Conservation (phyloP, 768 basidiomycete species). For the Serendipita sp. region DNA sequence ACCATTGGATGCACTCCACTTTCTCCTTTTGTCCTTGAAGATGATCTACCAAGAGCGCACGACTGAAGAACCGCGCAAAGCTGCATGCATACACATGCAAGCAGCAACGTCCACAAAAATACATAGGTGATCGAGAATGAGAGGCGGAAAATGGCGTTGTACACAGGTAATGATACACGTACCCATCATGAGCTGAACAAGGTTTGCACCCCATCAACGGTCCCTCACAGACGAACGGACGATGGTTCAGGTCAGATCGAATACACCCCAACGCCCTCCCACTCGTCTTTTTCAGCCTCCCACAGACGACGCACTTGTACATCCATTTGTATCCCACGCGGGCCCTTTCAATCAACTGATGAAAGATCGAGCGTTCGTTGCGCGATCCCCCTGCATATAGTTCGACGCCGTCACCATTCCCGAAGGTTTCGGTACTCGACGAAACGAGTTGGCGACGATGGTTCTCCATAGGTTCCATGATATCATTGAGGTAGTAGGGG, state of each 20-base stretch:
- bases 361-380: background rate
- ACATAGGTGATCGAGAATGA: too few species aligned
- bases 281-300: background rate
- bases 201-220: background rate
- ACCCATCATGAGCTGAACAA: background rate
- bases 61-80: background rate
- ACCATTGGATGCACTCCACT: too few species aligned
- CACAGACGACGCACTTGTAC: background rate
- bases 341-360: background rate
- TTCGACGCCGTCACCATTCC: too few species aligned
- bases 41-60: background rate
- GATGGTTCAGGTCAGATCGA: background rate
- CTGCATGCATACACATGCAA: background rate
- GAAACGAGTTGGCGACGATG: too few species aligned
- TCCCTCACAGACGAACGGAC: background rate
- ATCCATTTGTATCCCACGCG: background rate
- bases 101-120: too few species aligned
- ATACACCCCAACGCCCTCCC: background rate
- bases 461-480: background rate
- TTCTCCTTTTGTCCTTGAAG: background rate
- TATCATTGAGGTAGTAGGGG: background rate
- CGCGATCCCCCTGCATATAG: too few species aligned
- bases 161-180: background rate
- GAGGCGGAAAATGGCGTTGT: background rate
- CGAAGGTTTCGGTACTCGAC: too few species aligned